phyloP scores from a whole-genome alignment of 495 filamentous ascomycete species.

The Barbatosphaeria neglecta region DNA sequence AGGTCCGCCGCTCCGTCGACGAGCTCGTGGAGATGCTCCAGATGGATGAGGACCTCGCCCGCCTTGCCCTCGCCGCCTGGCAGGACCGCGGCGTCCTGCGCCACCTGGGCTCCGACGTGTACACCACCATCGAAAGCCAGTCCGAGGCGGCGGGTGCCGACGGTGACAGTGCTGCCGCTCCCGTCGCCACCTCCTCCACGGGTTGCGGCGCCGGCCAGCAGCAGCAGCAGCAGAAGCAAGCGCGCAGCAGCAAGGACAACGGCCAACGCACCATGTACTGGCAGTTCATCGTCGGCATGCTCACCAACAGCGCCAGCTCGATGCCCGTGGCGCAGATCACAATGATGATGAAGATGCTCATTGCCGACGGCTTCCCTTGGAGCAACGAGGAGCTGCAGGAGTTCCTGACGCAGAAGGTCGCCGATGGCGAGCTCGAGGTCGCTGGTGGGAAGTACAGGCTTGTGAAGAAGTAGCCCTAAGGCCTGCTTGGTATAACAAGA shows the following conservation, averaged over 20 bases:
- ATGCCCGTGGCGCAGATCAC: conserved; percentile 73
- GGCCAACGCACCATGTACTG: conserved; percentile 78
- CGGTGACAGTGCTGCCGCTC: conserved; percentile 19
- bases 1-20: conserved; percentile 41
- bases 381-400: conserved; percentile 60
- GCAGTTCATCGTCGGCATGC: conserved; percentile 86
- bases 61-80: conserved; percentile 79
- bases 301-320: conserved; percentile 69
- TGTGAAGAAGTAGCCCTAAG: conserved; percentile 34
- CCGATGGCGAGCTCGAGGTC: conserved; percentile 58
- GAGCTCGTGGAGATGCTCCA: conserved; percentile 53
- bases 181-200: conserved; percentile 30
- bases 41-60: conserved; percentile 68
- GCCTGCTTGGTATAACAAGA: no score
- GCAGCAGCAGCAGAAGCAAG: conserved; percentile 8
- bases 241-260: conserved; percentile 34
- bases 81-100: conserved; percentile 63
- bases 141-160: conserved; percentile 13
- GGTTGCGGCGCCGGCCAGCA: conserved; percentile 31
- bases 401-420: conserved; percentile 65
- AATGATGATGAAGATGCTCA: conserved; percentile 88
- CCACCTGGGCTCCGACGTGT: conserved; percentile 35
- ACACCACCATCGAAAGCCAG: conserved; percentile 30
- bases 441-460: conserved; percentile 62
- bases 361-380: conserved; percentile 78